These are phyloP conservation scores for Coniosporium apollinis DNA, from an alignment of 495 filamentous ascomycete species.

Conservation along the genomic window DNA sequence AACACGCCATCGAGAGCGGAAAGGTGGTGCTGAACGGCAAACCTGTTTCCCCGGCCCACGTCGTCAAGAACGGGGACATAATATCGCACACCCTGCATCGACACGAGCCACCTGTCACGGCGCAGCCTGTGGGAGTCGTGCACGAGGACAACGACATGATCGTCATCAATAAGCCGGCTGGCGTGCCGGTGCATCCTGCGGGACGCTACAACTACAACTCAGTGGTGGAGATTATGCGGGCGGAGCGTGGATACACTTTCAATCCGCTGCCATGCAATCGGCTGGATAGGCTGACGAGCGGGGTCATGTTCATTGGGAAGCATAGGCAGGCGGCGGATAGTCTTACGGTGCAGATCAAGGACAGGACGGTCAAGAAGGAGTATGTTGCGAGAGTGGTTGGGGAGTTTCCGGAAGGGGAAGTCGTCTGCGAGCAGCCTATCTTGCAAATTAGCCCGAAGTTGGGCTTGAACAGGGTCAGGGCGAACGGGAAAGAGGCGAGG, in stretches of 20 bases:
- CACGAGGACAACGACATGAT: constrained; percentile 85
- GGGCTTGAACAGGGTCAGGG: constrained; percentile 80
- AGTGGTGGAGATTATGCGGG: constrained; percentile 79
- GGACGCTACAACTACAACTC: constrained; percentile 93
- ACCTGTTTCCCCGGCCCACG: constrained; percentile 34
- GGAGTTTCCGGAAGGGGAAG: constrained; percentile 58
- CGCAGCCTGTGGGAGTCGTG: constrained; percentile 60
- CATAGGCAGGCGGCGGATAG: constrained; percentile 58
- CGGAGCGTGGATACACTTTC: constrained; percentile 52
- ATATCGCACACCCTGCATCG: constrained; percentile 89
- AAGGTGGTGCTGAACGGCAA: constrained; percentile 59
- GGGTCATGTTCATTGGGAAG: constrained; percentile 96
- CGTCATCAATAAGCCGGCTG: constrained; percentile 91
- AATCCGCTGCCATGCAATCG: constrained; percentile 77
- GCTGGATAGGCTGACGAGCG: constrained; percentile 84
- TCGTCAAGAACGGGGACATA: constrained; percentile 64
- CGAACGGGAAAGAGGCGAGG: constrained; percentile 73
- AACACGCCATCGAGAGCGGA: constrained; percentile 63
- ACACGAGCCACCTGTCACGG: constrained; percentile 83
- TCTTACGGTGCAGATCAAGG: constrained; percentile 52
- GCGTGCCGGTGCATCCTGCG: constrained; percentile 85
- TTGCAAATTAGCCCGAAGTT: constrained; percentile 89
- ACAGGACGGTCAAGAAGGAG: constrained; percentile 74
- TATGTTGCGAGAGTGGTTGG: constrained; percentile 86
- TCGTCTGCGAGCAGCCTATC: constrained; percentile 85